phyloP scores from a whole-genome alignment of 306 rosid genomes.

The Citrullus colocynthis region DNA sequence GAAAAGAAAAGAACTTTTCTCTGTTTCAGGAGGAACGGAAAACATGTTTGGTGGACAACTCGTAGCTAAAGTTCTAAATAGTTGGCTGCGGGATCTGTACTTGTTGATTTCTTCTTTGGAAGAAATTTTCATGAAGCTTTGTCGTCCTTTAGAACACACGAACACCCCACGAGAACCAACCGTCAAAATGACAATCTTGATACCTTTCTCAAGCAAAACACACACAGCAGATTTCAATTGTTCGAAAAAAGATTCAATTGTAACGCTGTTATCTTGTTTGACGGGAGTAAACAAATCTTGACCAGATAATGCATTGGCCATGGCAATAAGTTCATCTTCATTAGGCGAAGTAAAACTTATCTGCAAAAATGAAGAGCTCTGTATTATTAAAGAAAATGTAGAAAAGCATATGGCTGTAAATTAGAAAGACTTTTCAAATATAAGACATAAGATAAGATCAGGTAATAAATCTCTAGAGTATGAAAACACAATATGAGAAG shows the following conservation, averaged over 20 bases:
- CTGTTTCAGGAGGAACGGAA: slow-evolving; percentile 20
- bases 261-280: slow-evolving; percentile 19
- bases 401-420: neutral
- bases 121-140: slow-evolving; percentile 24
- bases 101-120: slow-evolving; percentile 18
- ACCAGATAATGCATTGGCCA: slow-evolving; percentile 67
- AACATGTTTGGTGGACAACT: slow-evolving; percentile 33
- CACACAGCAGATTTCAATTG: slow-evolving; percentile 56
- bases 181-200: slow-evolving; percentile 61
- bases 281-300: slow-evolving; percentile 30
- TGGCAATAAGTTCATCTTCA: slow-evolving; percentile 71
- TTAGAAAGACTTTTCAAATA: neutral
- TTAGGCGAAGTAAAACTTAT: slow-evolving; percentile 69
- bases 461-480: neutral
- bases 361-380: slow-evolving; percentile 15
- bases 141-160: slow-evolving; percentile 56
- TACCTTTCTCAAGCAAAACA: slow-evolving; percentile 64
- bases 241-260: slow-evolving; percentile 39
- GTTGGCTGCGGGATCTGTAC: slow-evolving; percentile 12
- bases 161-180: slow-evolving; percentile 60
- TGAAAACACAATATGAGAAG: neutral
- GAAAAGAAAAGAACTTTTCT: slow-evolving; percentile 34
- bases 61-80: slow-evolving; percentile 28
- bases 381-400: neutral
- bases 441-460: neutral